Percentiles rank a stretch among this genome's conserved stretches.
Conservation (phyloP, 805 yeast genomes). For the Helenozyma rhizophorensis region DNA sequence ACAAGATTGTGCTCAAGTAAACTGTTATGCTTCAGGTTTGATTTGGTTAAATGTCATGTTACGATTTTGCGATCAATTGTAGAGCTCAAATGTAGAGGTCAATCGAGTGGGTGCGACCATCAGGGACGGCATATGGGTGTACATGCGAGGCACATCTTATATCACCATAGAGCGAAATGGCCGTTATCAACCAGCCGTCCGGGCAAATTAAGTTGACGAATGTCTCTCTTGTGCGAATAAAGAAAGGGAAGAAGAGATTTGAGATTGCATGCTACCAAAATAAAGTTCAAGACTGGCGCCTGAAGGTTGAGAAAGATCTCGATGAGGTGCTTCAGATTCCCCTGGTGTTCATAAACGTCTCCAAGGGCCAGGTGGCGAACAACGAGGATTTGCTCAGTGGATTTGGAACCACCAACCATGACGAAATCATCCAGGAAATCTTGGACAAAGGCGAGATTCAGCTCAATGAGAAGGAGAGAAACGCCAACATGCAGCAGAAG, state of each 20-base stretch:
- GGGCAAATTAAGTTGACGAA: conserved; percentile 88
- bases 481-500: conserved; percentile 63
- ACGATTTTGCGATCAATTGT: too few species aligned
- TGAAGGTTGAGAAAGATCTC: conserved; percentile 82
- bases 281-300: conserved; percentile 93
- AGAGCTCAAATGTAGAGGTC: too few species aligned
- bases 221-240: conserved; percentile 87
- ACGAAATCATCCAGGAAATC: conserved; percentile 75
- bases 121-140: too few species aligned
- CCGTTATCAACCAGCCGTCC: conserved; percentile 75
- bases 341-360: conserved; percentile 88
- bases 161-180: conserved; percentile 21
- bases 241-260: conserved; percentile 85
- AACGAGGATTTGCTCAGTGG: conserved; percentile 72
- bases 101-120: too few species aligned
- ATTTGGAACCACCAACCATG: conserved; percentile 73
- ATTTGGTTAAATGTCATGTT: too few species aligned
- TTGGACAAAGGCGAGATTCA: conserved; percentile 91
- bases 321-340: conserved; percentile 96
- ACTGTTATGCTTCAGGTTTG: too few species aligned
- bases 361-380: conserved; percentile 91
- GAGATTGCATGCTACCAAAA: conserved; percentile 97
- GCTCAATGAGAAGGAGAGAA: conserved; percentile 88
- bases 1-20: conserved; percentile 40
- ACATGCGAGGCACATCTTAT: too few species aligned